These are phyloP conservation scores for Lactarius sanguifluus DNA, from an alignment of 768 basidiomycete species.

Conservation along the genomic window DNA sequence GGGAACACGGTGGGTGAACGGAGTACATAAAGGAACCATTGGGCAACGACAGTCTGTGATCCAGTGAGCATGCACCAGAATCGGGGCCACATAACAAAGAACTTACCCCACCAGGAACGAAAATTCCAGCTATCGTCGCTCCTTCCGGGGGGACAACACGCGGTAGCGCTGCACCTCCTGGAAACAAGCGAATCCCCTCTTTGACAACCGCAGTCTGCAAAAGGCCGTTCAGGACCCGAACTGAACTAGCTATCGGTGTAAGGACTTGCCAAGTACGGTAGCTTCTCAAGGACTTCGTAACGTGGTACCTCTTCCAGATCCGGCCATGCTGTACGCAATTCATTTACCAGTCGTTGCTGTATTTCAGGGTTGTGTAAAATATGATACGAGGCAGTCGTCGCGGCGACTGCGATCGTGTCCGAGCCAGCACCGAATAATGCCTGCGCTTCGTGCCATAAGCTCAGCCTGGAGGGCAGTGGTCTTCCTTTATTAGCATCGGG, in stretches of 20 bases:
- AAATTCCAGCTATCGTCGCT: constrained; percentile 17
- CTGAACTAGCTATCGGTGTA: background rate
- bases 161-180: constrained; percentile 11
- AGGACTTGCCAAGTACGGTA: constrained; percentile 3
- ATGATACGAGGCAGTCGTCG: constrained; percentile 1
- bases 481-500: constrained; percentile 4
- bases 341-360: background rate
- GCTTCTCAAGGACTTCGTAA: constrained; percentile 6
- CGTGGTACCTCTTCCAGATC: constrained; percentile 7
- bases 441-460: background rate
- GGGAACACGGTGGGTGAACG: background rate
- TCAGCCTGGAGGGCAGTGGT: constrained; percentile 1
- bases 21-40: background rate
- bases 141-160: constrained; percentile 26
- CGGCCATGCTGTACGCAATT: constrained; percentile 7
- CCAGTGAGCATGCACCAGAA: background rate
- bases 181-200: constrained; percentile 8
- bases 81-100: too few species aligned
- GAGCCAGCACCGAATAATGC: constrained; percentile 1
- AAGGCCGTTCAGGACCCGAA: background rate
- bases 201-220: constrained; percentile 5
- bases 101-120: constrained; percentile 3
- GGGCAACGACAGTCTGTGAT: background rate
- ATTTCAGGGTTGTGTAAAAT: background rate
- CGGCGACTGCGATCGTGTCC: background rate